A percentile compares a stretch with the other conserved stretches of the same genome.
These are phyloP conservation scores for Scytalidium sp. DNA, from an alignment of 2,329 filamentous ascomycete genomes.

Conservation along the genomic window DNA sequence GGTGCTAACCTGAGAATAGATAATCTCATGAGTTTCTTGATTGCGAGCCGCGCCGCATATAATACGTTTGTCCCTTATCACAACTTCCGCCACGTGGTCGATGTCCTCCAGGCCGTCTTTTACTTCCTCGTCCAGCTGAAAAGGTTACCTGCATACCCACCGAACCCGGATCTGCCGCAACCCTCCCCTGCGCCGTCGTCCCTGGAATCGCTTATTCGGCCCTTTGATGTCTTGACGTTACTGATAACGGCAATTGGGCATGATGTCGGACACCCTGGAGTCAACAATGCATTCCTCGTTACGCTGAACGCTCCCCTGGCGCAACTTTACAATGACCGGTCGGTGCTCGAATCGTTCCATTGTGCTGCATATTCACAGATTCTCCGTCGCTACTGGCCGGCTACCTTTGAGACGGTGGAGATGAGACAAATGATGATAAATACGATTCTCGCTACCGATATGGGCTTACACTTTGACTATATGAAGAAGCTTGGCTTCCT, in stretches of 20 bases:
- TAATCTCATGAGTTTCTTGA: conserved; percentile 78
- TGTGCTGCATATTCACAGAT: conserved; percentile 97
- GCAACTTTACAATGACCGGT: conserved; percentile 94
- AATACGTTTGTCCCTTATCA: conserved; percentile 96
- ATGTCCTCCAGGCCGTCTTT: conserved; percentile 92
- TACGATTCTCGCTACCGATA: conserved; percentile 95
- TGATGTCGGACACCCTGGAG: conserved; percentile 94
- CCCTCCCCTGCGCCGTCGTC: conserved; percentile 46
- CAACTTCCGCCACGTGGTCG: conserved; percentile 96
- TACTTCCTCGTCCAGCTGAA: conserved; percentile 82
- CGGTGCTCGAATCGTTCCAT: conserved; percentile 95
- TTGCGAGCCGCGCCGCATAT: conserved; percentile 90
- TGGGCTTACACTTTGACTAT: conserved; percentile 96
- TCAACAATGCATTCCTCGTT: conserved; percentile 95
- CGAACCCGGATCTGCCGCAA: conserved; percentile 22
- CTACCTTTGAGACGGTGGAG: conserved; percentile 71
- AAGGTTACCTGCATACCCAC: conserved; percentile 69
- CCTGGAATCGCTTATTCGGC: conserved; percentile 72
- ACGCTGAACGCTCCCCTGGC: conserved; percentile 89
- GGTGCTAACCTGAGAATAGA: conserved; percentile 53
- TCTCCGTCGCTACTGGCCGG: conserved; percentile 85
- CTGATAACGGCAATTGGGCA: conserved; percentile 96
- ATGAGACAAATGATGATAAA: conserved; percentile 93
- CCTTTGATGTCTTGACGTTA: conserved; percentile 84
- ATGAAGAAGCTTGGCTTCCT: conserved; percentile 84